Conservation (phyloP, 2,329 filamentous ascomycete genomes). For the Botrytis fragariae region DNA sequence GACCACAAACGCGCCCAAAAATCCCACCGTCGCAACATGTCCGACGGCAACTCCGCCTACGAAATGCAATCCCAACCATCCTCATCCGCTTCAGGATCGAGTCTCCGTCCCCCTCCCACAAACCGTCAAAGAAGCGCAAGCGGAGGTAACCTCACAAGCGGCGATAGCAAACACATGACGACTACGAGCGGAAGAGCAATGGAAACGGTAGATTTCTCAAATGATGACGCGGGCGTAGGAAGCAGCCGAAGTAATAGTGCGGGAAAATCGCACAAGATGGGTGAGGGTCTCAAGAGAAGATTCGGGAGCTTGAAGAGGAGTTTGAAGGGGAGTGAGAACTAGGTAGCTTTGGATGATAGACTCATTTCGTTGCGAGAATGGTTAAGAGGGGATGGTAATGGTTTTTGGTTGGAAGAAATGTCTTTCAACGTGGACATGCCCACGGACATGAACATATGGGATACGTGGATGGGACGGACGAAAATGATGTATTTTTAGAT, state of each 20-base stretch:
- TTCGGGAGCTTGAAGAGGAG: slow-evolving; percentile 52
- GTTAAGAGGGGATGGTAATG: background rate
- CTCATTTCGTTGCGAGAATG: background rate
- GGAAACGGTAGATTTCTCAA: slow-evolving; percentile 18
- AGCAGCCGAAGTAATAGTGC: slow-evolving; percentile 40
- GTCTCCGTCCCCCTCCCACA: background rate
- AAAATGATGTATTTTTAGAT: background rate
- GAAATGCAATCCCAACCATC: slow-evolving; percentile 48
- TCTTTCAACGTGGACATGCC: background rate
- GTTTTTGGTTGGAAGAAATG: background rate
- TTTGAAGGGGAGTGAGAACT: slow-evolving; percentile 25
- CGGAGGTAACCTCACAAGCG: slow-evolving; percentile 25
- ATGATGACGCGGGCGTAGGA: background rate
- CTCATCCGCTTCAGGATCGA: slow-evolving; percentile 22
- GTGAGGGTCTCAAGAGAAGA: slow-evolving; percentile 52
- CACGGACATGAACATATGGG: background rate
- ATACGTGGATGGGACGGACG: background rate
- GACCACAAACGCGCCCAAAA: slow-evolving; percentile 42
- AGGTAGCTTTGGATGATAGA: background rate
- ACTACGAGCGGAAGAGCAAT: slow-evolving; percentile 16
- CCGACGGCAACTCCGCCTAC: slow-evolving; percentile 41
- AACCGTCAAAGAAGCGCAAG: slow-evolving; percentile 48
- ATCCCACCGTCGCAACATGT: slow-evolving; percentile 33
- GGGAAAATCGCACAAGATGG: slow-evolving; percentile 40
- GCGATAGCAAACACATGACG: background rate